phyloP scores from a whole-genome alignment of 306 rosid species.

The Vigna trinervia region DNA sequence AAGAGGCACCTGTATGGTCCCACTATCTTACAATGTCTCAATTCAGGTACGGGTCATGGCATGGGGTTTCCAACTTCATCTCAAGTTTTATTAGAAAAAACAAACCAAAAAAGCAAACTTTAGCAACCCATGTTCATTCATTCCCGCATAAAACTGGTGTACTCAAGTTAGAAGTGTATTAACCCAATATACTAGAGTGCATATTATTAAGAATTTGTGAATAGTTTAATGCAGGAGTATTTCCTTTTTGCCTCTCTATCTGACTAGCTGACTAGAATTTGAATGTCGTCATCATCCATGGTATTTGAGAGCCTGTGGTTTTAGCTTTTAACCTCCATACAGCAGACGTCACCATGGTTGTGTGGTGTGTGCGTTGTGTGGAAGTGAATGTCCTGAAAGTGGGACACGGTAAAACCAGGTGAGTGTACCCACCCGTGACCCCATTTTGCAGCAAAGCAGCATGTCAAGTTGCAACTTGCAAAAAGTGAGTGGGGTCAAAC shows the following conservation, averaged over 20 bases:
- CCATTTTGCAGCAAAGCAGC: slow-evolving; percentile 21
- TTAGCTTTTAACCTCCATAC: slow-evolving; percentile 2
- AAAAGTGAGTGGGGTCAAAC: slow-evolving; percentile 53
- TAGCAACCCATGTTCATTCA: not conserved
- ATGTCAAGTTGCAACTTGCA: slow-evolving; percentile 10
- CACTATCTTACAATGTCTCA: not conserved
- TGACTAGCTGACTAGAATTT: not conserved
- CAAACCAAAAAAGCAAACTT: not conserved
- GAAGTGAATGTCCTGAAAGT: slow-evolving; percentile 1
- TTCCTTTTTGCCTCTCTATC: not conserved
- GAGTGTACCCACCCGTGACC: slow-evolving; percentile 39
- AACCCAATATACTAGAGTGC: not conserved
- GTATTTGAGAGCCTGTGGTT: not conserved
- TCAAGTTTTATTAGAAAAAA: not conserved
- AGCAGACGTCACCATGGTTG: not conserved
- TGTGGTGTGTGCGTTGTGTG: not conserved
- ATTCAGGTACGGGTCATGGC: not conserved
- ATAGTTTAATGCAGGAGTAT: no score
- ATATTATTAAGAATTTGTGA: no score
- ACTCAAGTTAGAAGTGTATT: not conserved
- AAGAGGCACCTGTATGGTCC: slow-evolving; percentile 9
- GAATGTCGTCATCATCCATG: not conserved
- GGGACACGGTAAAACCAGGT: slow-evolving; percentile 29
- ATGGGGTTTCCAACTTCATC: slow-evolving; percentile 28
- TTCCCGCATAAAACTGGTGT: not conserved